A percentile compares a stretch with the other conserved stretches of the same genome.
phyloP scores from a whole-genome alignment of 164 flowering plant species.

The Magnolia sinica region DNA sequence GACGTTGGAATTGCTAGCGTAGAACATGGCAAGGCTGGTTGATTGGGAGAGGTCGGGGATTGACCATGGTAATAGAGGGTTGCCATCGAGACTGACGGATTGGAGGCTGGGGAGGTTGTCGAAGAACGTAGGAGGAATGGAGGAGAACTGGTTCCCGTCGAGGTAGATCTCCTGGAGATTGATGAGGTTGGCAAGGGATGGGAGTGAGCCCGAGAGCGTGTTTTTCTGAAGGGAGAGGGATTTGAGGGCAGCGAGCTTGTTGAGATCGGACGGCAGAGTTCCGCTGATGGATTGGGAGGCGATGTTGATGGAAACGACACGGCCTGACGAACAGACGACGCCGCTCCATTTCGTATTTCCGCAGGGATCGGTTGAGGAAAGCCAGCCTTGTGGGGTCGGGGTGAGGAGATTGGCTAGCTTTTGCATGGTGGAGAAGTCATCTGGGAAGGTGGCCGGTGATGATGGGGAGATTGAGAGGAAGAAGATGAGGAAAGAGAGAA shows the following conservation, averaged over 20 bases:
- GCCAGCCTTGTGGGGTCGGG: conserved; percentile 29
- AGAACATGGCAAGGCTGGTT: conserved; percentile 18
- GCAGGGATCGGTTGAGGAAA: conserved; percentile 23
- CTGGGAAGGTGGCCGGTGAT: conserved; percentile 18
- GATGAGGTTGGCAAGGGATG: conserved; percentile 23
- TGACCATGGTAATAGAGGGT: conserved; percentile 34
- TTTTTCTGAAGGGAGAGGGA: conserved; percentile 28
- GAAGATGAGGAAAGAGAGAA: conserved; percentile 6
- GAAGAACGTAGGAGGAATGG: conserved; percentile 20
- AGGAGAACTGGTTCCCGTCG: conserved; percentile 31
- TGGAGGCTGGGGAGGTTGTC: conserved; percentile 22
- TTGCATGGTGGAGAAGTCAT: conserved; percentile 28
- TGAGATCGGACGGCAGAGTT: conserved; percentile 28
- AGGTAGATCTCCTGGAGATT: conserved; percentile 22
- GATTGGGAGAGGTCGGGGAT: conserved; percentile 33
- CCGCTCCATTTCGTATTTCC: conserved; percentile 23
- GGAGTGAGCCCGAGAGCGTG: conserved; percentile 26
- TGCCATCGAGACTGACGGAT: conserved; percentile 24
- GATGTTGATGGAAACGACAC: conserved; percentile 29
- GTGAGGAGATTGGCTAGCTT: conserved; percentile 19
- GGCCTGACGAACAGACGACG: conserved; percentile 22
- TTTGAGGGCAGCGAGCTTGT: conserved; percentile 26
- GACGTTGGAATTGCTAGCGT: conserved; percentile 26
- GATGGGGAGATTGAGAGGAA: conserved; percentile 13
- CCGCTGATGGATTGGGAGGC: conserved; percentile 25